Conservation (phyloP, 805 yeast genomes). For the Saturnispora saitoi region DNA sequence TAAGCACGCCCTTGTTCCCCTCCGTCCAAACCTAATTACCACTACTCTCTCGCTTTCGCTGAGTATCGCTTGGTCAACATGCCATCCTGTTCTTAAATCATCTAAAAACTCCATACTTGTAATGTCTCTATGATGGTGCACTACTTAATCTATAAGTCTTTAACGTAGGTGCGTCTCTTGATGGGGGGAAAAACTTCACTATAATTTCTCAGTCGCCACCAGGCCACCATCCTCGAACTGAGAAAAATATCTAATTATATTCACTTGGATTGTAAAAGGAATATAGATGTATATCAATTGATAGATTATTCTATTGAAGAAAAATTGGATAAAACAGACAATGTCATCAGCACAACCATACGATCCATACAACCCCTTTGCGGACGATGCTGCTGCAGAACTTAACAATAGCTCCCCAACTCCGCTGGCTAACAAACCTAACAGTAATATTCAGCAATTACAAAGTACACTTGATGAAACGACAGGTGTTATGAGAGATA, state of each 20-base stretch:
- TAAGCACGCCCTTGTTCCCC: slow-evolving; percentile 70
- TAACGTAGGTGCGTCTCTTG: too few relatives aligned
- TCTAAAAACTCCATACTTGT: slow-evolving; percentile 84
- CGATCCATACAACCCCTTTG: slow-evolving; percentile 30
- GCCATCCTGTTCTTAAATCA: slow-evolving; percentile 84
- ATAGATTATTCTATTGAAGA: background rate
- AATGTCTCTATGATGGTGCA: too few relatives aligned
- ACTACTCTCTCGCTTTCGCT: slow-evolving; percentile 86
- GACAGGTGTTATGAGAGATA: slow-evolving; percentile 95
- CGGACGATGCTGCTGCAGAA: slow-evolving; percentile 26
- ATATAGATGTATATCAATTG: background rate
- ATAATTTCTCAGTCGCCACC: too few relatives aligned
- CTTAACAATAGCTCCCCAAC: slow-evolving; percentile 8
- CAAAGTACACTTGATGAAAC: slow-evolving; percentile 50
- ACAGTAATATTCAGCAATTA: slow-evolving; percentile 20
- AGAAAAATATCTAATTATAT: too few relatives aligned
- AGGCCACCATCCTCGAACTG: too few relatives aligned
- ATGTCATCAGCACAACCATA: slow-evolving; percentile 29
- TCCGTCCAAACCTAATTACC: slow-evolving; percentile 81
- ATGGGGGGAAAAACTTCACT: too few relatives aligned
- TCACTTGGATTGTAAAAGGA: too few relatives aligned
- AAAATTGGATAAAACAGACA: background rate
- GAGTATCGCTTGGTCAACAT: slow-evolving; percentile 93
- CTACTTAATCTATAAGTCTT: too few relatives aligned
- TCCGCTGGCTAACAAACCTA: slow-evolving; percentile 12